Base-by-base conservation (phyloP, 768 basidiomycete species). In the Crepidotus variabilis region DNA sequence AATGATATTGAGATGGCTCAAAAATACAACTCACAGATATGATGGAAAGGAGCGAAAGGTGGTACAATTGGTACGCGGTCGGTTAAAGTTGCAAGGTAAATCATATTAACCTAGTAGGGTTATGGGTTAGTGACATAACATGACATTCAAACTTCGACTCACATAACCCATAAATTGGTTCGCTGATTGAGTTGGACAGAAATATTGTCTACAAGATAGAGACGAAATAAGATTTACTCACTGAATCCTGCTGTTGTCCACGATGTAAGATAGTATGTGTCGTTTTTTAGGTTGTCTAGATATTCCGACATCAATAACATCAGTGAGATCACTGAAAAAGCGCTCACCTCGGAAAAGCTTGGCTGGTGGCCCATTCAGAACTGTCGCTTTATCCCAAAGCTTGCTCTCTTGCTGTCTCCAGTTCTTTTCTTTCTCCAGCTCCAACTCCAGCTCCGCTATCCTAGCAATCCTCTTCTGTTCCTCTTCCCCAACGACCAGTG, bases 171-270 rank as follows among this genome's bases (percentile, higher is more conserved):
- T 72, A 43, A 75, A 71, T 54, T 73, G 67, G 63, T 74, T 72
- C 32, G 73, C 73, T 73, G 51, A n/a, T n/a, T 10, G 23, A 47
- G 32, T 45, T 4, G 14, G 50, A 24, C 14, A 10, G 34, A 1
- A 35, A 43, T 22, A 14, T 34, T 51, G 48, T 34, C n/a, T 35
- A 23, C 22, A 46, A 39, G 20, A 13, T 51, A 7, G 47, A 45
- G 18, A 35, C 5, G 39, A 18, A 20, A 14, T 34, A 9, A 54
- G 23, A 9, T n/a, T 52, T 14, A 72, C 76, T 57, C 57, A 78
- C 78, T 84, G 74, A 84, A 84, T n/a, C 83, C 83, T 1, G 80
- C 82, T 55, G 75, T 77, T 2, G 78, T 68, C 81, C 80, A 83
- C 13, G 80, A 75, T 1, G 84, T 84, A 55, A 86, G 74, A 63